A percentile compares a stretch with the other conserved stretches of the same genome.
Conservation (phyloP, 2,329 filamentous ascomycete genomes). For the Westerdykella sp. region DNA sequence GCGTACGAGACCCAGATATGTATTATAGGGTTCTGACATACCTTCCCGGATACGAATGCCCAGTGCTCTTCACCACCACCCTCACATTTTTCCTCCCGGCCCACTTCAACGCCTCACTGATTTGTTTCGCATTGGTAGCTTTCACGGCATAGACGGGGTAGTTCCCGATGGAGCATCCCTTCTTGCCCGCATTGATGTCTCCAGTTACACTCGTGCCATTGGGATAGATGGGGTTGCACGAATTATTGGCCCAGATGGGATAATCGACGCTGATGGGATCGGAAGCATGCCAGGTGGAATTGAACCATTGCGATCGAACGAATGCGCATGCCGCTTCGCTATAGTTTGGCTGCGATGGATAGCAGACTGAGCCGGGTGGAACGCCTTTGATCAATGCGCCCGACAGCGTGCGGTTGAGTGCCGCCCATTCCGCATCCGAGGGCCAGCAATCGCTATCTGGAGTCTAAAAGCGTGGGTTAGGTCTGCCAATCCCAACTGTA, state of each 20-base stretch:
- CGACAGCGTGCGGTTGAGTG: conserved; percentile 16
- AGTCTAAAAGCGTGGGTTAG: not conserved
- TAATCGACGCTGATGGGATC: conserved; percentile 26
- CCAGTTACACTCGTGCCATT: conserved; percentile 27
- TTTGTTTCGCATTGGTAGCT: conserved; percentile 15
- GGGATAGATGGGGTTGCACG: conserved; percentile 24
- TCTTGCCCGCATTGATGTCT: conserved; percentile 14
- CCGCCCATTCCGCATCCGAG: conserved; percentile 11
- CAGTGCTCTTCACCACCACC: conserved; percentile 24
- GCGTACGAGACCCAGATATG: not conserved
- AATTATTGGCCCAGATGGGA: conserved; percentile 25
- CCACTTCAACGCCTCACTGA: conserved; percentile 18
- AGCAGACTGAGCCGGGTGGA: conserved; percentile 26
- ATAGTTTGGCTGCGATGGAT: conserved; percentile 16
- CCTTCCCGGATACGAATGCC: conserved; percentile 20
- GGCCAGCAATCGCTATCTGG: conserved; percentile 4
- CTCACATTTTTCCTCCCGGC: conserved; percentile 17
- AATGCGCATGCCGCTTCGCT: conserved; percentile 13
- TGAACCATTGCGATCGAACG: conserved; percentile 21
- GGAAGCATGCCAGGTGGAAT: conserved; percentile 21
- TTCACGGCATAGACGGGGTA: conserved; percentile 28
- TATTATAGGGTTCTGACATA: not conserved
- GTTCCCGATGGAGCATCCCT: conserved; percentile 18
- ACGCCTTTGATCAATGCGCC: conserved; percentile 15
- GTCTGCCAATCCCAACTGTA: too few species aligned